A percentile compares a stretch with the other conserved stretches of the same genome.
These are phyloP conservation scores for Geopyxis carbonaria DNA, from an alignment of 495 filamentous ascomycete species.

Conservation along the genomic window DNA sequence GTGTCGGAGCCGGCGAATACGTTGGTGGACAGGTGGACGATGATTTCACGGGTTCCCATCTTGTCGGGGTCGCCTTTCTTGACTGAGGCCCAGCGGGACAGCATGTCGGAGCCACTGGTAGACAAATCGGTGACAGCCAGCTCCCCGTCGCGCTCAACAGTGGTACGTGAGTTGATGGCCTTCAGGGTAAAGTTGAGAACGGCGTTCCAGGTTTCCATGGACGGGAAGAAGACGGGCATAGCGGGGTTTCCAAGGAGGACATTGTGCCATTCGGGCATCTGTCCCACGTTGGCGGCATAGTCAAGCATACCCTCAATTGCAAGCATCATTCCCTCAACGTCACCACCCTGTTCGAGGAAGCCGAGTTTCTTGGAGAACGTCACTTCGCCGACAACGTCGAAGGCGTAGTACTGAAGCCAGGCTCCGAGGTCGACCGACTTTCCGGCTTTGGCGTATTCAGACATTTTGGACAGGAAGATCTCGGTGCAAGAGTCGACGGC, in stretches of 20 bases:
- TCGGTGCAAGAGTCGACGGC: constrained; percentile 26
- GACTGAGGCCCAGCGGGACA: constrained; percentile 23
- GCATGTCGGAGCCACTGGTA: constrained; percentile 24
- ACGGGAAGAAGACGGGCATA: constrained; percentile 23
- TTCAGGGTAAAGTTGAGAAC: constrained; percentile 26
- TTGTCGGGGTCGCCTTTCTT: constrained; percentile 21
- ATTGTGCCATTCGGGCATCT: constrained; percentile 26
- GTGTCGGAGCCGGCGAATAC: constrained; percentile 34
- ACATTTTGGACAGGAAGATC: constrained; percentile 15
- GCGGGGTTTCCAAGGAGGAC: constrained; percentile 18
- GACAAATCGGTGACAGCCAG: constrained; percentile 5
- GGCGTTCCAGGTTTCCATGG: constrained; percentile 27
- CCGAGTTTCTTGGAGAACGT: constrained; percentile 15
- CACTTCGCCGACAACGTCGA: constrained; percentile 17
- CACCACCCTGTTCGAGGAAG: constrained; percentile 15
- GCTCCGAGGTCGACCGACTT: constrained; percentile 27
- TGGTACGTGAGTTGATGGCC: constrained; percentile 9
- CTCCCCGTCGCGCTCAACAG: constrained; percentile 27
- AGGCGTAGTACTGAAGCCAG: constrained; percentile 33
- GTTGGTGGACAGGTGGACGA: constrained; percentile 25
- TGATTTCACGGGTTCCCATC: constrained; percentile 21
- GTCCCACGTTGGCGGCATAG: constrained; percentile 27
- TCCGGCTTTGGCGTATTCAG: constrained; percentile 12
- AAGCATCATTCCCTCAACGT: constrained; percentile 28
- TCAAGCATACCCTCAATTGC: constrained; percentile 29